Evolutionary conservation across 208 protist species (phyloP).

Genomic region (Leishmania arabica): DNA sequence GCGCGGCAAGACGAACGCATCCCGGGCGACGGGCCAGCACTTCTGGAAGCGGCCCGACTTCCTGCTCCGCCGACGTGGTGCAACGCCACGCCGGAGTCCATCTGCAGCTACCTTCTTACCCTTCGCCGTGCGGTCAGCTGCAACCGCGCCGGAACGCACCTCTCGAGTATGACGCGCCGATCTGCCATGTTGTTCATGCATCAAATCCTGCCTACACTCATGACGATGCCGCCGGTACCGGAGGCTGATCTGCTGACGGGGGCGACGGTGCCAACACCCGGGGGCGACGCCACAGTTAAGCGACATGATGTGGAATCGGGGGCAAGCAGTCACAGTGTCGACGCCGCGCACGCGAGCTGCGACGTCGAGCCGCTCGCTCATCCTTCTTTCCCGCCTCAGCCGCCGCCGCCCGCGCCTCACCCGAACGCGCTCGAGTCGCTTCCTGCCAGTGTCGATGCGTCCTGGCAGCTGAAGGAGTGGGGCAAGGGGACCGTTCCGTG

Average conservation of each 20-base stretch:
- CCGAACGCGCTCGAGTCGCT: neutral
- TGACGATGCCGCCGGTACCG: slow-evolving; percentile 4
- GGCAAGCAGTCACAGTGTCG: neutral
- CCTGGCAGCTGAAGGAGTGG: neutral
- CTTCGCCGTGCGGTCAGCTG: neutral
- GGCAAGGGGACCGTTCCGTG: slow-evolving; percentile 20
- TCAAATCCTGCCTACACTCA: slow-evolving; percentile 1
- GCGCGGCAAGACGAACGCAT: neutral
- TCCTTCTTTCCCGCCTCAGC: neutral
- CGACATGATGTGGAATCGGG: neutral
- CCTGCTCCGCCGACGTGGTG: neutral
- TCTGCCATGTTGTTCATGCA: neutral
- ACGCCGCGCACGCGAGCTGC: neutral
- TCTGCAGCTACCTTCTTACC: slow-evolving; percentile 11
- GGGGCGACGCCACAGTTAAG: too few species aligned
- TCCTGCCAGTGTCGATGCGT: neutral
- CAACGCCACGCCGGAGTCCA: slow-evolving; percentile 1
- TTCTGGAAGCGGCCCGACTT: neutral
- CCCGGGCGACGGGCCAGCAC: too few species aligned
- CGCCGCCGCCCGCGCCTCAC: neutral
- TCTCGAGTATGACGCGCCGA: neutral
- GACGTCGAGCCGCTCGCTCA: neutral
- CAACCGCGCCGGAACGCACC: neutral
- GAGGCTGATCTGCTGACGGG: neutral
- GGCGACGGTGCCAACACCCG: neutral